Evolutionary conservation across 768 basidiomycete species (phyloP).

Genomic region (Tulasnella sp.): DNA sequence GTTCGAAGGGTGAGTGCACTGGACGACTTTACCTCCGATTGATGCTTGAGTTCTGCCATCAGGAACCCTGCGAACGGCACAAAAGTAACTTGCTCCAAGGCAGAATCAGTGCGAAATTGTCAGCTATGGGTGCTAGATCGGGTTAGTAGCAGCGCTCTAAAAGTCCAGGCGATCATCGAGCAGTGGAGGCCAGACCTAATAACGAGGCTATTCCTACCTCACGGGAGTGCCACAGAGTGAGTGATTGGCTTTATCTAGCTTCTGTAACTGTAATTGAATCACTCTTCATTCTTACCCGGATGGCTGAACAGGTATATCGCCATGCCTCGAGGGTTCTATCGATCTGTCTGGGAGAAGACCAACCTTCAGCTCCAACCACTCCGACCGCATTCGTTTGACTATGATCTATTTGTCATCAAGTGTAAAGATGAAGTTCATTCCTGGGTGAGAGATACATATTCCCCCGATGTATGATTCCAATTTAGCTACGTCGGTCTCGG

Average conservation of each 20-base stretch:
- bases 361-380: neutral
- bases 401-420: slow-evolving; percentile 3
- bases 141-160: neutral
- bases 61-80: too few relatives aligned
- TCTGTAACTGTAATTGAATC: too few relatives aligned
- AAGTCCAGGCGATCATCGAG: neutral
- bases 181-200: neutral
- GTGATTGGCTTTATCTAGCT: neutral
- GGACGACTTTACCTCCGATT: too few relatives aligned
- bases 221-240: neutral
- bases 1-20: too few relatives aligned
- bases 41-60: too few relatives aligned
- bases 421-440: neutral
- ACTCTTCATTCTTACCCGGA: too few relatives aligned
- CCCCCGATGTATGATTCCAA: too few relatives aligned
- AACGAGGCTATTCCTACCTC: neutral
- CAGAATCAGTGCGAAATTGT: neutral
- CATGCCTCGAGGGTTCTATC: too few relatives aligned
- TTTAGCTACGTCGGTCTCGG: too few relatives aligned
- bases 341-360: neutral
- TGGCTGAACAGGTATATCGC: too few relatives aligned
- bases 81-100: too few relatives aligned
- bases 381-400: neutral
- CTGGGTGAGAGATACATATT: neutral
- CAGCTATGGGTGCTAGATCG: neutral